A percentile compares a stretch with the other conserved stretches of the same genome.
These are phyloP conservation scores for Erythrophleum fordii DNA, from an alignment of 306 rosid genomes.

Conservation along the genomic window DNA sequence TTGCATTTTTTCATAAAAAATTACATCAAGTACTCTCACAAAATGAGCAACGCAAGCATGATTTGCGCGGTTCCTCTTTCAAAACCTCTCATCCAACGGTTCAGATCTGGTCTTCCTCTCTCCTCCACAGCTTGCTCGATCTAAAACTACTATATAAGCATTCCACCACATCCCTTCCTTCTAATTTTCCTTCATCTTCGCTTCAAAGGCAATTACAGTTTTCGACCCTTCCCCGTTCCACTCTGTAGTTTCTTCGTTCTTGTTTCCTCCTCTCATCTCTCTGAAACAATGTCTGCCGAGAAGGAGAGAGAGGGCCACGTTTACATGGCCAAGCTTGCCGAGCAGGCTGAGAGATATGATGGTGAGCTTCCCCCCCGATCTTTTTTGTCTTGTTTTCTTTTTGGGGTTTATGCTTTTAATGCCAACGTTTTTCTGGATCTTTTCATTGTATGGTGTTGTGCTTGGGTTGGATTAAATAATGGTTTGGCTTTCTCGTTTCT, in stretches of 20 bases:
- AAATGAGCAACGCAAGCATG: constrained; percentile 24
- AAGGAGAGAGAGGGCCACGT: constrained; percentile 91
- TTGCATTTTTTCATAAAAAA: too few species aligned
- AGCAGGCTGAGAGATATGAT: constrained; percentile 93
- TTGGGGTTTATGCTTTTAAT: neutral
- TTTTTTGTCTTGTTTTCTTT: neutral
- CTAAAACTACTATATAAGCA: constrained; percentile 38
- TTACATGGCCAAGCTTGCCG: constrained; percentile 92
- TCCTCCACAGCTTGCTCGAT: constrained; percentile 48
- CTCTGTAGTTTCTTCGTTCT: neutral
- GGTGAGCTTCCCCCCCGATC: constrained; percentile 40
- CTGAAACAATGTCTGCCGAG: constrained; percentile 66
- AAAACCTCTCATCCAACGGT: constrained; percentile 59
- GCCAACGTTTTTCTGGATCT: constrained; percentile 22
- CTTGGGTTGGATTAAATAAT: neutral
- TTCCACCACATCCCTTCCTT: constrained; percentile 32
- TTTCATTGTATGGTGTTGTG: neutral
- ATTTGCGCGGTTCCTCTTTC: constrained; percentile 56
- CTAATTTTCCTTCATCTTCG: constrained; percentile 27
- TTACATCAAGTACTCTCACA: neutral
- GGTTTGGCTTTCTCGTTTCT: neutral
- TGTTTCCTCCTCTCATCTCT: constrained; percentile 31
- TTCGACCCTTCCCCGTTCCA: neutral
- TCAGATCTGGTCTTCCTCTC: constrained; percentile 52
- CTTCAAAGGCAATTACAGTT: neutral